Percentiles rank a stretch among this genome's conserved stretches.
These are phyloP conservation scores for Zasmidium citrigriseum DNA, from an alignment of 2,329 filamentous ascomycete species.

Conservation along the genomic window DNA sequence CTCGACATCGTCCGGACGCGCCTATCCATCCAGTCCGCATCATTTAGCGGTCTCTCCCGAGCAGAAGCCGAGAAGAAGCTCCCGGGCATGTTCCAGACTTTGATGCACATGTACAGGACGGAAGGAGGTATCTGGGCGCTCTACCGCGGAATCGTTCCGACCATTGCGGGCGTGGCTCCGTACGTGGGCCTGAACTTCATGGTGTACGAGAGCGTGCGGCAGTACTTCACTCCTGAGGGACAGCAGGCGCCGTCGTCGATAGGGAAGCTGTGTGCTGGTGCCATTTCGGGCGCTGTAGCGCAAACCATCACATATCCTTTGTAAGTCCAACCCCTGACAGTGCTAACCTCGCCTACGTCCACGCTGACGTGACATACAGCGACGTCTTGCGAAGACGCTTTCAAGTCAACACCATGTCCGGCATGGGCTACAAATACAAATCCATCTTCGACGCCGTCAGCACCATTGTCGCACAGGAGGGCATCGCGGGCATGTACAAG, in stretches of 20 bases:
- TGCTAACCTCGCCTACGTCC: background rate
- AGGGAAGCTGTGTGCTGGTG: conserved; percentile 85
- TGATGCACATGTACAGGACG: conserved; percentile 81
- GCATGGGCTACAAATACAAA: conserved; percentile 95
- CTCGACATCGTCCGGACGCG: conserved; percentile 96
- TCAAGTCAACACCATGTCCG: conserved; percentile 98
- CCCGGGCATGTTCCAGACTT: conserved; percentile 88
- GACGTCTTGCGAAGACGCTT: conserved; percentile 92
- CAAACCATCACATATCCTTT: conserved; percentile 99
- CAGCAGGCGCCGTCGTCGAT: conserved; percentile 76
- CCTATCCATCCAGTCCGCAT: conserved; percentile 95
- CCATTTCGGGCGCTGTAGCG: conserved; percentile 91
- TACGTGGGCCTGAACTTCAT: conserved; percentile 99
- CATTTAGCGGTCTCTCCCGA: conserved; percentile 74
- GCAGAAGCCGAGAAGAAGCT: conserved; percentile 60
- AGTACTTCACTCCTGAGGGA: conserved; percentile 82
- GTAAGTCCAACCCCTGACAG: conserved; percentile 58
- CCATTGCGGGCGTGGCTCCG: conserved; percentile 90
- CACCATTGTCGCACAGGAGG: conserved; percentile 82
- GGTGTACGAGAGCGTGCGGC: conserved; percentile 89
- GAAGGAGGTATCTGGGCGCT: conserved; percentile 83
- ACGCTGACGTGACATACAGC: conserved; percentile 47
- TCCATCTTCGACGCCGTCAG: conserved; percentile 79
- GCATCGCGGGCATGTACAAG: conserved; percentile 85
- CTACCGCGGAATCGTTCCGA: conserved; percentile 94